These are phyloP conservation scores for Curvularia spicifera DNA, from an alignment of 2,329 filamentous ascomycete species.

Conservation along the genomic window DNA sequence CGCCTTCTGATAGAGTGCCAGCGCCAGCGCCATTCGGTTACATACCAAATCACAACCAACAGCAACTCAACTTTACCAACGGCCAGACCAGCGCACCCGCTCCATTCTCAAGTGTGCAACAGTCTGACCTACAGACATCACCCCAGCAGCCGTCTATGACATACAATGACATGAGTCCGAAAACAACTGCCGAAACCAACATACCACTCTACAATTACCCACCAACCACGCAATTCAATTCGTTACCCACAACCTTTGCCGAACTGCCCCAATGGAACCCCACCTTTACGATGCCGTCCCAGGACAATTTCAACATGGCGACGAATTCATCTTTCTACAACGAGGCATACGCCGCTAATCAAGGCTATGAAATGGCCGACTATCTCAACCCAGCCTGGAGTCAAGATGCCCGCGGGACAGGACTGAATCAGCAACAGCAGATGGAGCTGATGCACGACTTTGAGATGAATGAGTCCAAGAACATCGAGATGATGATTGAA, in stretches of 20 bases:
- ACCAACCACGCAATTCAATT: slow-evolving; percentile 39
- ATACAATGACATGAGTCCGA: slow-evolving; percentile 40
- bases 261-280: slow-evolving; percentile 49
- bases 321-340: slow-evolving; percentile 41
- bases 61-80: slow-evolving; percentile 37
- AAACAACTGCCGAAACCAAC: slow-evolving; percentile 36
- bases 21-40: slow-evolving; percentile 47
- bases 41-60: slow-evolving; percentile 44
- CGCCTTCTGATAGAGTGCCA: slow-evolving; percentile 43
- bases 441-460: slow-evolving; percentile 81
- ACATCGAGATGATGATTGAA: slow-evolving; percentile 52
- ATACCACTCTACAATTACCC: slow-evolving; percentile 41
- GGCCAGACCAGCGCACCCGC: slow-evolving; percentile 25
- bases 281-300: slow-evolving; percentile 43
- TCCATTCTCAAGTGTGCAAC: slow-evolving; percentile 27
- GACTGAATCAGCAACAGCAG: slow-evolving; percentile 80
- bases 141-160: slow-evolving; percentile 36
- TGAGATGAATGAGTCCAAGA: slow-evolving; percentile 60
- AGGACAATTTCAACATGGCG: slow-evolving; percentile 37
- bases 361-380: slow-evolving; percentile 48
- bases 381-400: slow-evolving; percentile 67
- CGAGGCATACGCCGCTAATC: slow-evolving; percentile 44
- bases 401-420: slow-evolving; percentile 42
- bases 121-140: slow-evolving; percentile 33
- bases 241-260: slow-evolving; percentile 46